phyloP scores from a whole-genome alignment of 2,329 filamentous ascomycete species.

The Dendrostoma leiphaemia region DNA sequence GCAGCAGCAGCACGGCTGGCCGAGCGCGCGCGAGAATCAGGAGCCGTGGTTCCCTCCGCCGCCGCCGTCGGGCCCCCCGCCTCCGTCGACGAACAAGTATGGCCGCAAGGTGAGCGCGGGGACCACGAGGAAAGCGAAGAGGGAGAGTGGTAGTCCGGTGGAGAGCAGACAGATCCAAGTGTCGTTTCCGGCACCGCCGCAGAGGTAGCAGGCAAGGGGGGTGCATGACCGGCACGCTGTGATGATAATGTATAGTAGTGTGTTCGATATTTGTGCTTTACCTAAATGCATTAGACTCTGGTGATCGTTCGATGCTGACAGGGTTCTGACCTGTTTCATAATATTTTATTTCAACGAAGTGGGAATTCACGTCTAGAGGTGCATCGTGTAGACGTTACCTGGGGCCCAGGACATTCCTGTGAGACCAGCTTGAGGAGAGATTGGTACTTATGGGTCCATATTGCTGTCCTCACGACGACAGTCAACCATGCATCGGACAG shows the following conservation, averaged over 20 bases:
- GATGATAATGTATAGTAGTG: not conserved
- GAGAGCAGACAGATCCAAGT: conserved; percentile 36
- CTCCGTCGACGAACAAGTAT: not conserved
- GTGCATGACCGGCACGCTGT: not conserved
- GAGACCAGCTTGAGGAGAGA: too few relatives aligned
- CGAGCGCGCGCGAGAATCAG: not conserved
- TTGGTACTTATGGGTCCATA: too few relatives aligned
- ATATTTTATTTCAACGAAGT: too few relatives aligned
- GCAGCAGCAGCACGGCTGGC: conserved; percentile 15
- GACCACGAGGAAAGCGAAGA: conserved; percentile 10
- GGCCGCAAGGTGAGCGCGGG: conserved; percentile 3
- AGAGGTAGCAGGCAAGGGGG: not conserved
- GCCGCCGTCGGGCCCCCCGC: conserved; percentile 19
- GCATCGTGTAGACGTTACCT: too few relatives aligned
- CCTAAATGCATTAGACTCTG: too few relatives aligned
- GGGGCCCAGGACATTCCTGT: too few relatives aligned
- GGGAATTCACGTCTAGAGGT: too few relatives aligned
- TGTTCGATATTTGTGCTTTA: too few relatives aligned
- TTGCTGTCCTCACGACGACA: too few relatives aligned
- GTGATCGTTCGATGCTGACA: not conserved
- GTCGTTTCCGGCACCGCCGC: conserved; percentile 39
- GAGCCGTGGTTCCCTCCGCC: conserved; percentile 17
- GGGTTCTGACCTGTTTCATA: not conserved
- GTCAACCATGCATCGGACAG: too few relatives aligned
- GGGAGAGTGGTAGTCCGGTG: conserved; percentile 30